A percentile compares a stretch with the other conserved stretches of the same genome.
Evolutionary conservation across 768 basidiomycete genomes (phyloP).

Genomic region (Rhodotorula kratochvilovae): DNA sequence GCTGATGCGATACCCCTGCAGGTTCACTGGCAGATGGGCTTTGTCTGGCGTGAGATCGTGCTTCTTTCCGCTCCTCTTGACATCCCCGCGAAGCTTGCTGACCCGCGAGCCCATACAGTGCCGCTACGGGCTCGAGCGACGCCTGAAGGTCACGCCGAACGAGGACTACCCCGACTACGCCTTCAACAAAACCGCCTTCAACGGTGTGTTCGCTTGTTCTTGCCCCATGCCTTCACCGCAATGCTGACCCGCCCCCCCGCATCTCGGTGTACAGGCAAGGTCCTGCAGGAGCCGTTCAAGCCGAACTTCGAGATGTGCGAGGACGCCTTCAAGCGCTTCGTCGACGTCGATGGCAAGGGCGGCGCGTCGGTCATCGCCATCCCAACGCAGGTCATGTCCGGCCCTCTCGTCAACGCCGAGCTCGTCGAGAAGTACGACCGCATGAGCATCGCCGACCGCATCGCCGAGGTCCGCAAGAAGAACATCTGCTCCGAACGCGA

Average conservation of each 20-base stretch:
- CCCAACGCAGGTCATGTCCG: slow-evolving; percentile 4
- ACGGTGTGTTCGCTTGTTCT: neutral
- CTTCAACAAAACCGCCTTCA: neutral
- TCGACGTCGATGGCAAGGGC: neutral
- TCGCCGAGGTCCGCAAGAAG: slow-evolving; percentile 7
- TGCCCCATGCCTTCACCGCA: too few relatives aligned
- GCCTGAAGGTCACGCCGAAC: slow-evolving; percentile 12
- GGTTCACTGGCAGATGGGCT: slow-evolving; percentile 12
- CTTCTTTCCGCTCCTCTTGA: neutral
- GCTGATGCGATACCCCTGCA: neutral
- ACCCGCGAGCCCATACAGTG: neutral
- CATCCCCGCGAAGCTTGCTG: neutral
- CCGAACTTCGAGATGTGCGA: neutral
- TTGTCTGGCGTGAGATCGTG: slow-evolving; percentile 8
- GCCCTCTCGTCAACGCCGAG: neutral
- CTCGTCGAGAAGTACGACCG: slow-evolving; percentile 10
- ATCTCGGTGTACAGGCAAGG: neutral
- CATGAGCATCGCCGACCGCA: slow-evolving; percentile 6
- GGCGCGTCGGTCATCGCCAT: neutral
- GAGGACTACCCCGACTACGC: slow-evolving; percentile 7
- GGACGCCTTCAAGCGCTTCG: slow-evolving; percentile 5
- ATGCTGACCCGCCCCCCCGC: neutral
- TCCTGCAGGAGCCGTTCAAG: neutral
- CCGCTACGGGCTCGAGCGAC: slow-evolving; percentile 4
- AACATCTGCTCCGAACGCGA: slow-evolving; percentile 9